Base-by-base conservation (phyloP, 306 rosid genomes). In the Herpetospermum pedunculosum region DNA sequence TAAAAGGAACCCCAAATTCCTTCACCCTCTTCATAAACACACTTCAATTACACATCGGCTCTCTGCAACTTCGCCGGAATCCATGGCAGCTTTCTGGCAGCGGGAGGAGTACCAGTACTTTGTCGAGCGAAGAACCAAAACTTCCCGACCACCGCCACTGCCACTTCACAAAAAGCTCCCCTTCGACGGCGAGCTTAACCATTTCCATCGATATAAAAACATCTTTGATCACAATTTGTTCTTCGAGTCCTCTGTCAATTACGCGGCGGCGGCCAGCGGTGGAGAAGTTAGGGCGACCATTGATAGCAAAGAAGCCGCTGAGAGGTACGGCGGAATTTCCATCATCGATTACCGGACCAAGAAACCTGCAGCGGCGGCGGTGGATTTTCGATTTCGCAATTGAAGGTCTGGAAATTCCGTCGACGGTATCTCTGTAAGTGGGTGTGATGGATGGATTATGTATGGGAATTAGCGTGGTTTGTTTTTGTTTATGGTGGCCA, bases 221-320 rank as follows among this genome's bases (percentile, higher is more conserved):
- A 23, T 3, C 60, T 54, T 4, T 21, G 21, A 49, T 26, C 63
- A 2, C 7, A 55, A 11, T 2, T 37, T 11, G 1, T 2, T 37
- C 32, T 12, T 37, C 9, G 70, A 41, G 30, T 28, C 6, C 18
- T 38, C 57, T 18, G 35, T 65, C 23, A 59, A 21, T 29, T 2
- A 13, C 3, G 8, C 46, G 10, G 9, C 48, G 7, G 46, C 10
- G 8, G 40, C 14, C 70, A 0, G 6, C 28, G 19, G 2, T 15
- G 8, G n/a, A 37, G 41, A 26, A 25, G 65, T 5, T 4, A 12
- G 34, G 40, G 16, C 47, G 1, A 60, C 48, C 30, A 69, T 77
- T 53, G 38, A 69, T 34, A 53, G 80, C 80, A 5, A 77, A 21
- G 13, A 77, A 6, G 71, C 59, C 11, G 59, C 40, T 0, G 37